phyloP scores from a whole-genome alignment of 148 eudicot genomes.

The Cornus florida region DNA sequence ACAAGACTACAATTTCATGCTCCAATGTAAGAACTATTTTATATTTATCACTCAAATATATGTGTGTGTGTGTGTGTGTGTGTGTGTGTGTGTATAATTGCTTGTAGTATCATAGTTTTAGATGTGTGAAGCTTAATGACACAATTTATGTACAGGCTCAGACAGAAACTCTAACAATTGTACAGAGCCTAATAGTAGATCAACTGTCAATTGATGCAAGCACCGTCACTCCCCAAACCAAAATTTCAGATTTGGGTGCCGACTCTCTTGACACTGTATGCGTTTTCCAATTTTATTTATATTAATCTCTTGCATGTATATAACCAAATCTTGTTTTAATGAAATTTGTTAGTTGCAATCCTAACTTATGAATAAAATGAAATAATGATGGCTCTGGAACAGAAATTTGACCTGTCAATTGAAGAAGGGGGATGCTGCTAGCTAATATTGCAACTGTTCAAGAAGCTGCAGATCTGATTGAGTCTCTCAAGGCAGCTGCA shows the following conservation, averaged over 20 bases:
- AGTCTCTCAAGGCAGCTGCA: slow-evolving; percentile 24
- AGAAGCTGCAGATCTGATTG: slow-evolving; percentile 42
- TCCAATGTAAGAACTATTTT: slow-evolving; percentile 1
- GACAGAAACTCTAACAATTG: slow-evolving; percentile 30
- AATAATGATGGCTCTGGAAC: slow-evolving; percentile 40
- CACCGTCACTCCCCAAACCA: slow-evolving; percentile 26
- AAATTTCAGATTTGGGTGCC: slow-evolving; percentile 34
- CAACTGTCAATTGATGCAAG: slow-evolving; percentile 34
- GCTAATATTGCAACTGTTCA: slow-evolving; percentile 31
- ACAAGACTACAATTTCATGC: slow-evolving; percentile 15
- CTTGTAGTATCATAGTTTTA: background rate
- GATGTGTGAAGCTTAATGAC: background rate
- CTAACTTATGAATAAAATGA: background rate
- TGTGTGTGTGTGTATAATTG: no score
- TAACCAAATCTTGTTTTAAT: no score
- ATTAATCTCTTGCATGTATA: no score
- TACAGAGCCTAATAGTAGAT: slow-evolving; percentile 27
- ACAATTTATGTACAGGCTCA: slow-evolving; percentile 11
- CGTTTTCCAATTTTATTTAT: background rate
- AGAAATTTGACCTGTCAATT: slow-evolving; percentile 31
- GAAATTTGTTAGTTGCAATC: no score
- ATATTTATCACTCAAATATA: background rate
- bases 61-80: no score
- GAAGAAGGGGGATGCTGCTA: slow-evolving; percentile 28
- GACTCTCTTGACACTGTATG: slow-evolving; percentile 37